These are phyloP conservation scores for Lagerstroemia fauriei DNA, from an alignment of 441 rosid genomes.

Conservation along the genomic window DNA sequence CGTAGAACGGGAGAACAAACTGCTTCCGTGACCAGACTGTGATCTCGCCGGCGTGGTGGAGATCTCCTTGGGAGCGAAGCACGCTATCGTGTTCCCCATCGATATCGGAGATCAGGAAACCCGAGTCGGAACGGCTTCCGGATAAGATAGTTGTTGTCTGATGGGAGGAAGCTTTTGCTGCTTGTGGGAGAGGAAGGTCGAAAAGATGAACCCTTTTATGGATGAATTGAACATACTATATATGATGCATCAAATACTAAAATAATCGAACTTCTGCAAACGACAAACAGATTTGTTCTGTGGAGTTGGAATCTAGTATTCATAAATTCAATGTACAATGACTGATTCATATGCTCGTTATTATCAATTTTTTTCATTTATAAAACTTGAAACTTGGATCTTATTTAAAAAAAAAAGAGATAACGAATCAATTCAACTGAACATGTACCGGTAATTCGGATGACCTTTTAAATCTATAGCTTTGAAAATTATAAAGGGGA, in stretches of 20 bases:
- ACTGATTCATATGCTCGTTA: too few relatives aligned
- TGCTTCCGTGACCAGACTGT: background rate
- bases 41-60: background rate
- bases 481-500: too few relatives aligned
- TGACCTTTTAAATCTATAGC: background rate
- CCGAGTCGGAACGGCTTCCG: background rate
- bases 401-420: too few relatives aligned
- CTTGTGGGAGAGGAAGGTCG: background rate
- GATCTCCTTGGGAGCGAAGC: slow-evolving; percentile 27
- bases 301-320: background rate
- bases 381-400: too few relatives aligned
- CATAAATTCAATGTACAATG: too few relatives aligned
- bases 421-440: too few relatives aligned
- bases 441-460: too few relatives aligned
- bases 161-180: background rate
- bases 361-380: too few relatives aligned
- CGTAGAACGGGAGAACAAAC: slow-evolving; percentile 9
- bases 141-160: background rate
- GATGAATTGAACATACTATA: background rate
- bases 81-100: slow-evolving; percentile 17
- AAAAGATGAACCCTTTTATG: background rate
- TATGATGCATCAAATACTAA: background rate
- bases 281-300: background rate
- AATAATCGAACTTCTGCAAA: background rate
- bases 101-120: background rate